Base-by-base conservation (phyloP, 768 basidiomycete species). In the Mycena filopes region DNA sequence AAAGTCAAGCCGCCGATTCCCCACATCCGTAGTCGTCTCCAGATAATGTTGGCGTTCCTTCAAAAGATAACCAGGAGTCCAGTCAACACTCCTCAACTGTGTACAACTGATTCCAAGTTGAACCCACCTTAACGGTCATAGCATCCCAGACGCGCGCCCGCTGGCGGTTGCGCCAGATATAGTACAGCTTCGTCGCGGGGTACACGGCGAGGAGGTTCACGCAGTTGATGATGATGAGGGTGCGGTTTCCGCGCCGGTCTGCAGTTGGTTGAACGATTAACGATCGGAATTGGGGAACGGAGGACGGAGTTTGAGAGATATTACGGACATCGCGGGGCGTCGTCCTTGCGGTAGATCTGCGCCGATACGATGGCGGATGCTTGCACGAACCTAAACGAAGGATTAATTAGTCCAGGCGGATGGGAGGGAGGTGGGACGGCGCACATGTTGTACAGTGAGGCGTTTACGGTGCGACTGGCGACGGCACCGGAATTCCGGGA, bases 1-100 rank as follows among this genome's bases (percentile, higher is more conserved):
- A 72, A 89, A 90, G 72, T 89, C 87, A 31, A 90, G 79, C n/a
- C 87, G 80, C 63, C 83, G 79, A 63, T 88, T 90, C 36, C 89
- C 88, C 25, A 82, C 70, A 67, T 91, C 88, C 23, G 73, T 84
- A 12, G 90, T 89, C 1, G 84, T 89, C 12, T 72, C 69, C 3
- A 90, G 77, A 71, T 92, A 92, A 29, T 84, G 68, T 25, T 78
- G 77, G 63, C 84, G 85, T 75, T 88, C 83, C 87, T 89, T n/a
- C n/a, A n/a, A n/a, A n/a, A 69, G 4, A 40, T 60, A 20, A 43
- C 20, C 31, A n/a, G n/a, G n/a, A n/a, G 21, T 31, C 15, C 20
- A 29, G 33, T 33, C 31, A 33, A 12, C 31, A 33, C 31, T 33
- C 31, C 5, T 33, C 31, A 11, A 15, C 38, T 15, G 26, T 20